A percentile compares a stretch with the other conserved stretches of the same genome.
Evolutionary conservation across 176 grass and related monocot genomes (phyloP).

Genomic region (Ananas comosus): DNA sequence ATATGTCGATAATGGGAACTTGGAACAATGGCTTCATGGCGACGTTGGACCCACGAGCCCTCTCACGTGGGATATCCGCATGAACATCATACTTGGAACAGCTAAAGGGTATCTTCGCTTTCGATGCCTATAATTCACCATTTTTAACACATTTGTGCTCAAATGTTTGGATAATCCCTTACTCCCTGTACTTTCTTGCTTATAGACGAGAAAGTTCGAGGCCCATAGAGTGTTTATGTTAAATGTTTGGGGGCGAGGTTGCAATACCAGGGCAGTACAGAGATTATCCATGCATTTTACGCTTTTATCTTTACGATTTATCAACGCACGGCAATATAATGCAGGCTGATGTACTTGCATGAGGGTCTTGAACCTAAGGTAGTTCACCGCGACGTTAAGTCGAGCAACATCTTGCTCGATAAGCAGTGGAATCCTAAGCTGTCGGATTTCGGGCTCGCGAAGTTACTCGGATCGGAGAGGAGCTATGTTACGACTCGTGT

Average conservation of each 20-base stretch:
- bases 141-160: too few relatives aligned
- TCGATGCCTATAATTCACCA: too few relatives aligned
- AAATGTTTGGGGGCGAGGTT: too few relatives aligned
- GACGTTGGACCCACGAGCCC: conserved; percentile 86
- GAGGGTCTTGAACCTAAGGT: conserved; percentile 98
- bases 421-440: conserved; percentile 90
- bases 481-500: conserved; percentile 94
- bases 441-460: conserved; percentile 95
- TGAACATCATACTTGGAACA: conserved; percentile 79
- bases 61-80: conserved; percentile 85
- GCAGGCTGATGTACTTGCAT: conserved; percentile 91
- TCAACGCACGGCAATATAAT: conserved; percentile 1
- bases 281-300: too few relatives aligned
- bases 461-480: conserved; percentile 80
- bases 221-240: too few relatives aligned
- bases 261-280: too few relatives aligned
- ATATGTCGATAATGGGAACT: conserved; percentile 85
- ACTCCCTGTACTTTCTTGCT: too few relatives aligned
- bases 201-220: too few relatives aligned
- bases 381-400: conserved; percentile 94
- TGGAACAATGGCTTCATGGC: conserved; percentile 96
- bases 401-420: conserved; percentile 94
- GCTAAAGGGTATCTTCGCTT: conserved; percentile 71
- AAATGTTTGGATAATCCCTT: too few relatives aligned
- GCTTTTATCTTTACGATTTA: too few relatives aligned